Evolutionary conservation across 345 rosid genomes (phyloP).

Genomic region (Populus alba): DNA sequence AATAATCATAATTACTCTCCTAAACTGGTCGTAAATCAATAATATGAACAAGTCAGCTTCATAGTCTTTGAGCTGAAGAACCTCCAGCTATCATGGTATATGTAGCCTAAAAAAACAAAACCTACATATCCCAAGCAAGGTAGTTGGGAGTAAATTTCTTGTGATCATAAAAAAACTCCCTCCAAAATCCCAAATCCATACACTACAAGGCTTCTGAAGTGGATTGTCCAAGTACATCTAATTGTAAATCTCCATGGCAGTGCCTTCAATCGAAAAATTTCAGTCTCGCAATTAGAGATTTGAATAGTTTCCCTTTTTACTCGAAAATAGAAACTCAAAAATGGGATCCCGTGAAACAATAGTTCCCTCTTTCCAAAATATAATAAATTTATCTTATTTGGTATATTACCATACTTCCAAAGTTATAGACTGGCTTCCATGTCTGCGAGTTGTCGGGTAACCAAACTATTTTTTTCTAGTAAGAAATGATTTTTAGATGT

Average conservation of each 20-base stretch:
- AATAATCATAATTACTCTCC: no score
- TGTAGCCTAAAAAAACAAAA: no score
- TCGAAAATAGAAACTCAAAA: neutral
- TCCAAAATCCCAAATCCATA: no score
- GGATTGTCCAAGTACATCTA: neutral
- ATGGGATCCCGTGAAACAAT: neutral
- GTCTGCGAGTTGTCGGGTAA: no score
- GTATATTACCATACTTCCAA: no score
- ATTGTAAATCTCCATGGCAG: no score
- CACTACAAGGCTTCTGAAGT: neutral
- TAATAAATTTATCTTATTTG: no score
- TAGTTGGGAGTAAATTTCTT: neutral
- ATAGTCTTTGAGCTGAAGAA: neutral
- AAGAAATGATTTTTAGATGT: no score
- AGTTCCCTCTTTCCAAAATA: neutral
- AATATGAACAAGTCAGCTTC: neutral
- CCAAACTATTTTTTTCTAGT: no score
- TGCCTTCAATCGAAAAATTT: neutral
- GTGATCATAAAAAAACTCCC: neutral
- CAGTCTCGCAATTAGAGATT: neutral
- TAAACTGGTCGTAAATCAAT: no score
- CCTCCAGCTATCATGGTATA: neutral
- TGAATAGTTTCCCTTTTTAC: neutral
- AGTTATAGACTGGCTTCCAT: no score
- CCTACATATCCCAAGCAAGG: no score